A percentile compares a stretch with the other conserved stretches of the same genome.
phyloP scores from a whole-genome alignment of 169 alveolate species.

The Cryptosporidium xiaoi region DNA sequence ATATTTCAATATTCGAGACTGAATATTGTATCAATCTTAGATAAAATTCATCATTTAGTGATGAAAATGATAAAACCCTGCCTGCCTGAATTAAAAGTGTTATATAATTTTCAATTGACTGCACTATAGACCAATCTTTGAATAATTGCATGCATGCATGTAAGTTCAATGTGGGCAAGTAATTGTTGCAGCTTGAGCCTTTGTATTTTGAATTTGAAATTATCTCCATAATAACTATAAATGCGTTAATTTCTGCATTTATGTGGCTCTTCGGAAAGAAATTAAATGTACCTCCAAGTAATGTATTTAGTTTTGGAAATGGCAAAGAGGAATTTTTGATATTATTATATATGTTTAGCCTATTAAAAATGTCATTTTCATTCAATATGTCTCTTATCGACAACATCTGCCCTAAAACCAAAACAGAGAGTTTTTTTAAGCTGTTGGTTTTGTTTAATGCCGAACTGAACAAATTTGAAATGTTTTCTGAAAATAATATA shows the following conservation, averaged over 20 bases:
- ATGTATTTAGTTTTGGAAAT: slow-evolving; percentile 1
- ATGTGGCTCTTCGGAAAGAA: neutral
- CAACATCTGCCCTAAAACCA: slow-evolving; percentile 20
- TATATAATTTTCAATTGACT: slow-evolving; percentile 10
- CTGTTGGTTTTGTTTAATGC: slow-evolving; percentile 17
- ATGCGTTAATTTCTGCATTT: slow-evolving; percentile 6
- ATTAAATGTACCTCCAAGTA: neutral
- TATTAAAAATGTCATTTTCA: slow-evolving; percentile 23
- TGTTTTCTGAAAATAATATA: neutral
- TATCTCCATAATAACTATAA: slow-evolving; percentile 20
- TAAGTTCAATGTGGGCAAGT: slow-evolving; percentile 1
- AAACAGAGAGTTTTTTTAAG: slow-evolving; percentile 15
- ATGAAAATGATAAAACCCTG: slow-evolving; percentile 13
- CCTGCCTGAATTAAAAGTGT: slow-evolving; percentile 34
- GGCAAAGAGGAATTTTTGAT: slow-evolving; percentile 8
- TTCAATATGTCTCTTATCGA: slow-evolving; percentile 19
- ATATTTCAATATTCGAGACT: slow-evolving; percentile 17
- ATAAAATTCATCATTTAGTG: neutral
- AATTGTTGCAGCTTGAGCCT: neutral
- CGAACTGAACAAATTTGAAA: slow-evolving; percentile 9
- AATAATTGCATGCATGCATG: neutral
- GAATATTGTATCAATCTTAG: slow-evolving; percentile 5
- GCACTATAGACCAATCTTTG: slow-evolving; percentile 1
- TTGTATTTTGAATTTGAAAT: slow-evolving; percentile 6
- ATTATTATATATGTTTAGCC: neutral